Percentiles rank a stretch among this genome's conserved stretches.
Conservation (phyloP, 805 yeast genomes). For the Saturnispora saitoi region DNA sequence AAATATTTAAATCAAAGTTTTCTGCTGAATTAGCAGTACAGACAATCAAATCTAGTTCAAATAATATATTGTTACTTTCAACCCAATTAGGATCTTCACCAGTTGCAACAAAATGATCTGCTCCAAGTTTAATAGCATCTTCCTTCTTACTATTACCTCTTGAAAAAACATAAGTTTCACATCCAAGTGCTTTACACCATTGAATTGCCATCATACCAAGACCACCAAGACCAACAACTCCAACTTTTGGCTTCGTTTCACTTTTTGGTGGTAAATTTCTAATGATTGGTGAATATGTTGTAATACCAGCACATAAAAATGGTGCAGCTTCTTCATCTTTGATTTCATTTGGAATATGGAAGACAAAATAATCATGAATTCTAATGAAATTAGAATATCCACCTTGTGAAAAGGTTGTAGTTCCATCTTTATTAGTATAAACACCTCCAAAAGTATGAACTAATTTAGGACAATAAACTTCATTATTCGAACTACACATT, state of each 20-base stretch:
- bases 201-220: conserved; percentile 57
- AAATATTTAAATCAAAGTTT: conserved; percentile 40
- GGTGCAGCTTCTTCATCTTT: conserved; percentile 56
- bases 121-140: conserved; percentile 48
- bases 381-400: conserved; percentile 64
- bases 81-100: conserved; percentile 31
- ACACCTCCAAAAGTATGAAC: conserved; percentile 30
- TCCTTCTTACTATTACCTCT: conserved; percentile 41
- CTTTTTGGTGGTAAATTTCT: conserved; percentile 32
- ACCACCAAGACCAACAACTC: conserved; percentile 59
- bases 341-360: conserved; percentile 52
- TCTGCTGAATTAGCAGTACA: conserved; percentile 45
- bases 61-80: conserved; percentile 15
- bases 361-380: conserved; percentile 52
- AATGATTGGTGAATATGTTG: conserved; percentile 59
- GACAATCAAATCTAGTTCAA: conserved; percentile 41
- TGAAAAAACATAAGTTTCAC: conserved; percentile 52
- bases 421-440: conserved; percentile 24
- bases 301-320: conserved; percentile 69
- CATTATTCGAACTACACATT: conserved; percentile 47
- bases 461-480: conserved; percentile 32
- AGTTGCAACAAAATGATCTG: conserved; percentile 46
- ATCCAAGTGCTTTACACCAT: conserved; percentile 55
- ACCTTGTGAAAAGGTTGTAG: conserved; percentile 40
- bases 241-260: conserved; percentile 35